Evolutionary conservation across 2,329 filamentous ascomycete species (phyloP), one percentile per base, ranked within the genome.

Genomic region (Trichoderma pleuroti): DNA sequence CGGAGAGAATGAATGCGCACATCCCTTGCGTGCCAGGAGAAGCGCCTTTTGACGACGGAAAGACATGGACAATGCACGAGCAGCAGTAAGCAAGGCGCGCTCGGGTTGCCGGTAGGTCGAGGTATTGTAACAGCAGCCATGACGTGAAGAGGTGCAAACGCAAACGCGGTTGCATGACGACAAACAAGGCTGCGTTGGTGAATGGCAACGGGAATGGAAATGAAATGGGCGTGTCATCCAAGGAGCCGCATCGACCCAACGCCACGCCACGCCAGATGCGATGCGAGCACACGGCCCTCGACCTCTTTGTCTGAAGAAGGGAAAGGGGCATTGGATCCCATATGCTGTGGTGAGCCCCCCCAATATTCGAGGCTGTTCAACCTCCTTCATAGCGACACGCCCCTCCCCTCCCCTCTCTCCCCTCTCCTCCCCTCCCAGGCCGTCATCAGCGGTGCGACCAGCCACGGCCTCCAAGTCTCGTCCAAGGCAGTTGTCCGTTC

Each of bases 1-100:
- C 24, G 49, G 49, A 49, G 49, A 64, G 68, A 28, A n/a, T n/a
- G n/a, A 70, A 63, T 70, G 64, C 54, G 34, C 30, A n/a, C 39
- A 67, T 71, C 69, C 69, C 61, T 67, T 71, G 63, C 69, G 56
- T 71, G 62, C 69, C 69, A 71, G 62, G 69, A 18, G 65, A 14
- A 57, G 14, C 42, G 42, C 18, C 42, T 46, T 46, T 21, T n/a
- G 18, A 46, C n/a, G 42, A 46, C 11, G 42, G 3, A 46, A 46
- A 46, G n/a, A 49, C 24, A 49, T 49, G 42, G 42, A 52, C 21
- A 21, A 49, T 52, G 21, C 12, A 24, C n/a, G n/a, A 24, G 46
- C 14, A 52, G 11, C 24, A 21, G 62, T 54, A 49, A 49, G 26
- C 14, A 21, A 60, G 42, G 26, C 61, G 28, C 32, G 39, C 18